Percentiles rank a stretch among this genome's conserved stretches.
Conservation (phyloP, 2,329 filamentous ascomycete genomes). For the Septoria petroselini region DNA sequence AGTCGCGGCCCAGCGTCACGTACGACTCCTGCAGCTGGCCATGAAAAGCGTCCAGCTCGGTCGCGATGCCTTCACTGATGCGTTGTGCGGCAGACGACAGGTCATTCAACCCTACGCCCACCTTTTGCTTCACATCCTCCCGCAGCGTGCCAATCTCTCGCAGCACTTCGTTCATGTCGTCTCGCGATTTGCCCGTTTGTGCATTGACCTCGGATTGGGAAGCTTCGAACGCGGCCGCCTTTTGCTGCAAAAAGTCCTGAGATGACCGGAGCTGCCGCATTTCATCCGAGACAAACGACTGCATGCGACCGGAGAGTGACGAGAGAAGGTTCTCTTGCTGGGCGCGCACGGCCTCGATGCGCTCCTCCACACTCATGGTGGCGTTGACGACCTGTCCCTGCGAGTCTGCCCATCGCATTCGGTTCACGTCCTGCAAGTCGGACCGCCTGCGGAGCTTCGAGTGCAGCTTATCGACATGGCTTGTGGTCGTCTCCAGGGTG, state of each 20-base stretch:
- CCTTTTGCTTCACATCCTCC: slow-evolving; percentile 80
- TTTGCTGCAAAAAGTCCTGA: slow-evolving; percentile 66
- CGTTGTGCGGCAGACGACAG: slow-evolving; percentile 80
- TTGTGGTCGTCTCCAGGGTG: slow-evolving; percentile 73
- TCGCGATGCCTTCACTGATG: slow-evolving; percentile 84
- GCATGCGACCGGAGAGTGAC: slow-evolving; percentile 67
- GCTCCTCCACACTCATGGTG: slow-evolving; percentile 71
- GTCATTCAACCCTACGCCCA: slow-evolving; percentile 78
- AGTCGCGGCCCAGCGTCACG: slow-evolving; percentile 75
- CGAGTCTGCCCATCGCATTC: slow-evolving; percentile 72
- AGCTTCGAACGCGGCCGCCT: slow-evolving; percentile 63
- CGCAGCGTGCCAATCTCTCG: slow-evolving; percentile 89
- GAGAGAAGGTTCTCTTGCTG: slow-evolving; percentile 71
- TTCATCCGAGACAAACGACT: slow-evolving; percentile 72
- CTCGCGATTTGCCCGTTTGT: slow-evolving; percentile 66
- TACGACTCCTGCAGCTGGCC: slow-evolving; percentile 81
- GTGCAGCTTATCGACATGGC: slow-evolving; percentile 75
- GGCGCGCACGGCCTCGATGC: slow-evolving; percentile 67
- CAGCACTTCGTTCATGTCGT: slow-evolving; percentile 85
- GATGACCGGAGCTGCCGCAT: slow-evolving; percentile 67
- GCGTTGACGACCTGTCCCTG: slow-evolving; percentile 73
- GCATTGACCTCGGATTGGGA: slow-evolving; percentile 67
- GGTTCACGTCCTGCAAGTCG: slow-evolving; percentile 76
- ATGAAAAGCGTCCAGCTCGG: slow-evolving; percentile 81
- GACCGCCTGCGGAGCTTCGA: slow-evolving; percentile 84